These are phyloP conservation scores for Suhomyces choctaworum DNA, from an alignment of 1,139 yeast genomes.

Conservation along the genomic window DNA sequence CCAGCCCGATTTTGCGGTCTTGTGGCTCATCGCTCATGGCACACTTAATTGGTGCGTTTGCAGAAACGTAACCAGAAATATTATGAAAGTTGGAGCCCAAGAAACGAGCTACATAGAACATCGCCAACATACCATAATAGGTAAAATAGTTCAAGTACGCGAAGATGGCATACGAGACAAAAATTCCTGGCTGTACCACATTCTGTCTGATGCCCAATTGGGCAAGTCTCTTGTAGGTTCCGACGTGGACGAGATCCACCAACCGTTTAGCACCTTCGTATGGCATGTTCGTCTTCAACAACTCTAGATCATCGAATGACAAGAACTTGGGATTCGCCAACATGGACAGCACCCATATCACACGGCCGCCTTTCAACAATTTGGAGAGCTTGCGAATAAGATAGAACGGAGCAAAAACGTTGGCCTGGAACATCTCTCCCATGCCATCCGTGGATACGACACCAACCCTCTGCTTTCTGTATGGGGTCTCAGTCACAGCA, in stretches of 20 bases:
- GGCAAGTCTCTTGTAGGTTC: conserved; percentile 55
- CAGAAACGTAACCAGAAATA: conserved; percentile 84
- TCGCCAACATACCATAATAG: conserved; percentile 77
- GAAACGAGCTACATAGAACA: conserved; percentile 82
- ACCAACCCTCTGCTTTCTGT: conserved; percentile 79
- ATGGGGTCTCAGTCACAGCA: conserved; percentile 83
- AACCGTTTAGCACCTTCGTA: conserved; percentile 93
- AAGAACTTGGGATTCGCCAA: conserved; percentile 74
- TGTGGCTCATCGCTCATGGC: conserved; percentile 45
- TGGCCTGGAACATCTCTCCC: conserved; percentile 92
- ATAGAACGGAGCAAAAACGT: conserved; percentile 93
- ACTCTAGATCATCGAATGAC: conserved; percentile 72
- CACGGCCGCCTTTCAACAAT: conserved; percentile 57
- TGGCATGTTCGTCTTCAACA: conserved; percentile 61
- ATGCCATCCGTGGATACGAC: conserved; percentile 67
- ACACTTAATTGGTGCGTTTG: conserved; percentile 67
- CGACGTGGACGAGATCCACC: conserved; percentile 79
- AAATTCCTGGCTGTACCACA: conserved; percentile 92
- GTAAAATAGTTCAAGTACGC: conserved; percentile 75
- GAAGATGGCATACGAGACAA: conserved; percentile 78
- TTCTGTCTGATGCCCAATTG: conserved; percentile 63
- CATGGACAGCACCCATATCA: conserved; percentile 84
- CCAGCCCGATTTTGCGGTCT: conserved; percentile 71
- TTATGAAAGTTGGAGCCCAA: conserved; percentile 88
- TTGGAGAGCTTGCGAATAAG: conserved; percentile 62